Evolutionary conservation across 176 grass and related monocot species (phyloP).

Genomic region (Elymus sibiricus): DNA sequence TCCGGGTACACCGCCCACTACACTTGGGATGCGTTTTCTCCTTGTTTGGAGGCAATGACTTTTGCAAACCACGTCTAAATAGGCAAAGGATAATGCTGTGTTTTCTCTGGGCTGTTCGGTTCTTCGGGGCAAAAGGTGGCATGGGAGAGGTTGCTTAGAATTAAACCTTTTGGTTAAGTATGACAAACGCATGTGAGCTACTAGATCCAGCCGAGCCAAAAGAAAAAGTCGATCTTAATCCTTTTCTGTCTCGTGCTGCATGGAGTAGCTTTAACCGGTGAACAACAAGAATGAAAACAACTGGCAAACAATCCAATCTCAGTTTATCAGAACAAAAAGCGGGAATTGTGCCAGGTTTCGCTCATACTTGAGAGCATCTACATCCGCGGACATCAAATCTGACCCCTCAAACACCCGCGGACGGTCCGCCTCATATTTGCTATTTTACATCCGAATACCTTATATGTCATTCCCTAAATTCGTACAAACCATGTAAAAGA

Average conservation of each 20-base stretch:
- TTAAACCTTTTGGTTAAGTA: background rate
- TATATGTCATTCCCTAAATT: too few species aligned
- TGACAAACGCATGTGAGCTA: slow-evolving; percentile 34
- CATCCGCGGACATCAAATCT: too few species aligned
- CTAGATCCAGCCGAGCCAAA: background rate
- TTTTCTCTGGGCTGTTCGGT: background rate
- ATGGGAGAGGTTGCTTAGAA: slow-evolving; percentile 3
- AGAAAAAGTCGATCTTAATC: background rate
- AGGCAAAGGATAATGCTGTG: background rate
- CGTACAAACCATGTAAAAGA: too few species aligned
- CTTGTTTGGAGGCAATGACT: background rate
- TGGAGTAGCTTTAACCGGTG: background rate
- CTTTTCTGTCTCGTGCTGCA: slow-evolving; percentile 16
- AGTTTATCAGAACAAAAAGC: background rate
- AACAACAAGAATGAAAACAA: background rate
- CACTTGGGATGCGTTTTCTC: slow-evolving; percentile 2
- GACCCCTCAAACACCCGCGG: too few species aligned
- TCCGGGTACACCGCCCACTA: background rate
- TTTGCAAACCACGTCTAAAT: background rate
- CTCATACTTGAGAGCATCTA: too few species aligned
- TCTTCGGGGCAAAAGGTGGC: background rate
- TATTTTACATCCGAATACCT: too few species aligned
- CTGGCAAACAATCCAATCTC: background rate
- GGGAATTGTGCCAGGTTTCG: background rate
- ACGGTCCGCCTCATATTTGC: too few species aligned